Evolutionary conservation across 192 early-diverging fungal species (phyloP).

Genomic region (Backusella parvicylindrica): DNA sequence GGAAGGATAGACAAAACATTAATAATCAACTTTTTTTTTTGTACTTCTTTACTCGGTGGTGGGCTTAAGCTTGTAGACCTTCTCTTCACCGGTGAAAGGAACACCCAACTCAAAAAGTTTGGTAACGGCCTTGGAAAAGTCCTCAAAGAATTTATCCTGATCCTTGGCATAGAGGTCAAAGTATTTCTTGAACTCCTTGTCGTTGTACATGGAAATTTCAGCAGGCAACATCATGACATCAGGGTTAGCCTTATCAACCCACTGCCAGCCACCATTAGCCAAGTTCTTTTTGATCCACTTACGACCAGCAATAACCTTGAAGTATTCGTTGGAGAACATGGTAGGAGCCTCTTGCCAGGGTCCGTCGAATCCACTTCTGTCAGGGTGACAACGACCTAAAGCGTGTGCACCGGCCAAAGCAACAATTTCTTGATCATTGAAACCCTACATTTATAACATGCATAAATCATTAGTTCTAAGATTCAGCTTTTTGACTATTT

Average conservation of each 20-base stretch:
- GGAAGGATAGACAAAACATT: not conserved
- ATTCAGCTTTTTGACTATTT: not conserved
- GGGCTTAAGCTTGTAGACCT: slow-evolving; percentile 66
- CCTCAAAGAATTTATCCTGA: slow-evolving; percentile 82
- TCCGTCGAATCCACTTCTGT: slow-evolving; percentile 74
- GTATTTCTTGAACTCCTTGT: slow-evolving; percentile 71
- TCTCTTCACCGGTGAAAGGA: slow-evolving; percentile 61
- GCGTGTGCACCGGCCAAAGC: slow-evolving; percentile 70
- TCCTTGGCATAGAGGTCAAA: slow-evolving; percentile 87
- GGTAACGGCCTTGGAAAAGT: slow-evolving; percentile 79
- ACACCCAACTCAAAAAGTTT: slow-evolving; percentile 91
- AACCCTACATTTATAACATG: slow-evolving; percentile 34
- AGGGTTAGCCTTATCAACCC: slow-evolving; percentile 70
- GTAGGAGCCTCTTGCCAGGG: slow-evolving; percentile 92
- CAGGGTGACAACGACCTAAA: slow-evolving; percentile 72
- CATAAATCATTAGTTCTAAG: not conserved
- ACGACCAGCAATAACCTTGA: slow-evolving; percentile 71
- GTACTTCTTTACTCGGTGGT: slow-evolving; percentile 39
- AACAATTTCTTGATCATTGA: slow-evolving; percentile 79
- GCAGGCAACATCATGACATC: slow-evolving; percentile 64
- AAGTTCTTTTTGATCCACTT: slow-evolving; percentile 74
- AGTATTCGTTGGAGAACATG: slow-evolving; percentile 88
- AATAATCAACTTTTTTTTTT: not conserved
- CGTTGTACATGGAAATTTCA: slow-evolving; percentile 49
- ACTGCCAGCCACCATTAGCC: slow-evolving; percentile 85